These are phyloP conservation scores for Fusarium staphyleae DNA, from an alignment of 2,329 filamentous ascomycete genomes.

Conservation along the genomic window DNA sequence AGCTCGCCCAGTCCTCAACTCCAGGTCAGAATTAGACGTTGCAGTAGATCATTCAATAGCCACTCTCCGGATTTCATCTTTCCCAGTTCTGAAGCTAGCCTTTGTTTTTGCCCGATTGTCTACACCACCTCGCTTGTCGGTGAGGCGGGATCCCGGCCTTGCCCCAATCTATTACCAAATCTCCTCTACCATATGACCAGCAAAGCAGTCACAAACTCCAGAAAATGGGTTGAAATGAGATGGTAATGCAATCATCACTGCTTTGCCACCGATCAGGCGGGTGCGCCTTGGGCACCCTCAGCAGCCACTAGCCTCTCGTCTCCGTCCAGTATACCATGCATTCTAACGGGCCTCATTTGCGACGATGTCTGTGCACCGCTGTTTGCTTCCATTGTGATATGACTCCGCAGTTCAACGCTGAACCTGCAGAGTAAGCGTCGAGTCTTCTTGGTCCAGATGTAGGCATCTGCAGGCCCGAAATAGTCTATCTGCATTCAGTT, in stretches of 20 bases:
- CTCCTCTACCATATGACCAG: not conserved
- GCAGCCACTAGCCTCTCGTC: not conserved
- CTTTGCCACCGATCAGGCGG: slow-evolving; percentile 1
- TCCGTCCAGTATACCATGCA: not conserved
- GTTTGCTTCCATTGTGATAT: not conserved
- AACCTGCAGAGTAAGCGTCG: not conserved
- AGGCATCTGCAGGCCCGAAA: slow-evolving; percentile 27
- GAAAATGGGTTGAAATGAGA: not conserved
- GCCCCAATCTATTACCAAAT: slow-evolving; percentile 1
- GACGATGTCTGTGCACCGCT: not conserved
- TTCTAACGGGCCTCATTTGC: slow-evolving; percentile 7
- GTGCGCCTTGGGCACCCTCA: not conserved
- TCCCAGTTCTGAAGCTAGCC: no score
- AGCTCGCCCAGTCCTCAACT: no score
- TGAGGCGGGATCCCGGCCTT: not conserved
- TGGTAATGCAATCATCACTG: not conserved
- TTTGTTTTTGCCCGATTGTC: not conserved
- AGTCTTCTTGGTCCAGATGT: slow-evolving; percentile 3
- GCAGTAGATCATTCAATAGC: no score
- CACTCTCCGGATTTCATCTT: no score
- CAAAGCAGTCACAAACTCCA: not conserved
- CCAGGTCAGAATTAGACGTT: no score
- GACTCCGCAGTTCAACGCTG: not conserved
- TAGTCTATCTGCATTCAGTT: slow-evolving; percentile 2
- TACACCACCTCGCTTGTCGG: no score